phyloP scores from a whole-genome alignment of 805 yeast species.

The Metschnikowia reukaufii region DNA sequence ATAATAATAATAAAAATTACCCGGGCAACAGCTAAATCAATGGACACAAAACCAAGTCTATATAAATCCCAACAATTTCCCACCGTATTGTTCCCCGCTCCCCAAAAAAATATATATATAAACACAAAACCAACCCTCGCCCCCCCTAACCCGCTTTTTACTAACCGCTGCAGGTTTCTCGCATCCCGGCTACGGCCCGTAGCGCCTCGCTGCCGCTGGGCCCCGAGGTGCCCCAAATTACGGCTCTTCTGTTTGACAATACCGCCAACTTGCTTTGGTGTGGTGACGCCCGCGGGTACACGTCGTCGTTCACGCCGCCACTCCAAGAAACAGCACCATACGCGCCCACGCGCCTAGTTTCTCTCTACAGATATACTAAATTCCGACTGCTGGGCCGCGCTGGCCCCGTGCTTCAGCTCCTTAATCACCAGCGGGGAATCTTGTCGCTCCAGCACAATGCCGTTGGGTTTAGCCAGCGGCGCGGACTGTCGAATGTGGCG shows the following conservation, averaged over 20 bases:
- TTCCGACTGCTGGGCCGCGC: slow-evolving; percentile 26
- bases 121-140: not conserved
- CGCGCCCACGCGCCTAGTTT: slow-evolving; percentile 16
- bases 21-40: no score
- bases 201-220: slow-evolving; percentile 8
- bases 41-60: no score
- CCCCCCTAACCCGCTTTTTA: not conserved
- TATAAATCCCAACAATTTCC: not conserved
- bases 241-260: slow-evolving; percentile 57
- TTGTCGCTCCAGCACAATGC: slow-evolving; percentile 33
- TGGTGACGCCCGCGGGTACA: slow-evolving; percentile 64
- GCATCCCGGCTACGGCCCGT: slow-evolving; percentile 25
- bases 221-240: slow-evolving; percentile 20
- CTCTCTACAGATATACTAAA: slow-evolving; percentile 38
- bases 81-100: not conserved
- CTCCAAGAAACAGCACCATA: slow-evolving; percentile 15
- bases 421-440: slow-evolving; percentile 35
- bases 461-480: slow-evolving; percentile 35
- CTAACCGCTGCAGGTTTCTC: slow-evolving; percentile 30
- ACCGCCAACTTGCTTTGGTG: slow-evolving; percentile 81
- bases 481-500: slow-evolving; percentile 29
- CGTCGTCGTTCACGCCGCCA: slow-evolving; percentile 34
- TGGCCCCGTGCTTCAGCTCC: slow-evolving; percentile 28
- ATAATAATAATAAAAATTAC: no score
- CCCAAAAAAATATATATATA: not conserved